Evolutionary conservation across 2,329 filamentous ascomycete species (phyloP).

Genomic region (Ophiostoma novo-ulmi): DNA sequence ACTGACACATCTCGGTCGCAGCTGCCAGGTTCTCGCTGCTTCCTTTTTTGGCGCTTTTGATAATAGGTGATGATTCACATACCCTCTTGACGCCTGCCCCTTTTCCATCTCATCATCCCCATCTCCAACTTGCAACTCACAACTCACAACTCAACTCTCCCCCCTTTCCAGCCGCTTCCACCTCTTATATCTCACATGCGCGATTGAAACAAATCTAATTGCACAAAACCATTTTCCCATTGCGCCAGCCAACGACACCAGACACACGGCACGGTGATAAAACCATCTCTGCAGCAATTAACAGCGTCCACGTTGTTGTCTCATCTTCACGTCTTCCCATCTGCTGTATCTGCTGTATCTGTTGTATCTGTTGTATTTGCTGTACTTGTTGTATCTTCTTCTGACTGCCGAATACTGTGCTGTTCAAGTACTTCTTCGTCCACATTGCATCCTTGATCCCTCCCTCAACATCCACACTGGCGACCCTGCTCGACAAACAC

Average conservation of each 20-base stretch:
- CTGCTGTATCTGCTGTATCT: not conserved
- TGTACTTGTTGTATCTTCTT: not conserved
- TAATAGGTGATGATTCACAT: not conserved
- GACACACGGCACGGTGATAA: not conserved
- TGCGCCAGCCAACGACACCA: not conserved
- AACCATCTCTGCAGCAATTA: constrained; percentile 25
- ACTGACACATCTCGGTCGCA: constrained; percentile 14
- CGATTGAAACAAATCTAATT: not conserved
- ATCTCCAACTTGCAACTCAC: not conserved
- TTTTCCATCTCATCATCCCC: not conserved
- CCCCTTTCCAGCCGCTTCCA: not conserved
- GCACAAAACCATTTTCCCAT: not conserved
- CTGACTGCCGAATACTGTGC: too few species aligned
- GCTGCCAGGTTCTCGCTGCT: constrained; percentile 12
- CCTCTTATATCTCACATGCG: not conserved
- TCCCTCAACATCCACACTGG: not conserved
- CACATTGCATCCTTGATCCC: not conserved
- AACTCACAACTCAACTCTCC: not conserved
- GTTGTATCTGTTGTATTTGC: not conserved
- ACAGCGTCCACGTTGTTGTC: constrained; percentile 26
- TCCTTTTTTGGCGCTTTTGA: not conserved
- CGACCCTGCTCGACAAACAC: not conserved
- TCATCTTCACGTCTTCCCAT: not conserved
- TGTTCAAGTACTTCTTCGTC: not conserved
- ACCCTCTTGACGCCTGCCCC: not conserved